Evolutionary conservation across 176 grass and related monocot species (phyloP), one percentile per base, ranked within the genome.

Genomic region (Aegilops tauschii): DNA sequence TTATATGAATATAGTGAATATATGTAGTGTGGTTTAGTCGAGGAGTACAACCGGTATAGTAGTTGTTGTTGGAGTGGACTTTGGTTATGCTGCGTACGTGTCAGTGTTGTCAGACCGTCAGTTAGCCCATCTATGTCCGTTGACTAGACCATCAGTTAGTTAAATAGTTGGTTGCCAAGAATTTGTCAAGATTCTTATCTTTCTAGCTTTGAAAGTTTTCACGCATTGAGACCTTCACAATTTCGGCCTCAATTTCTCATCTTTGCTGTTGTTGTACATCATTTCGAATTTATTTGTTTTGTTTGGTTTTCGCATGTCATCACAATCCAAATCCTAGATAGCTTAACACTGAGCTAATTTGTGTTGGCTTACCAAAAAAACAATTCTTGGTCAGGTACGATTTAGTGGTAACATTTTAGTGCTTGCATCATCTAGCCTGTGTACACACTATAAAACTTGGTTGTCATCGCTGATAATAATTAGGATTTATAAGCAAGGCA

Each of bases 51-150:
- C 42, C 5, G 18, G 80, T 59, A 58, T 45, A 65, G 66, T 23
- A 77, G 73, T 62, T 83, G 74, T 5, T 7, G 64, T 20, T 64
- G 73, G 37, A 64, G 23, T 31, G 37, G 64, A 56, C 23, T 61
- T 72, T n/a, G 40, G 25, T 81, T 85, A 13, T 73, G 76, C 34
- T 50, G 25, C 32, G 47, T 50, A 0, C 18, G 62, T 64, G 65
- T 52, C 17, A 74, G 67, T 17, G 47, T 4, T 14, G 47, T 11
- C 8, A 5, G 10, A 11, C 11, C 39, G 56, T 82, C 36, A 62
- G 73, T 79, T 86, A 9, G 23, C 21, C 73, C 65, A 73, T 87
- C 80, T 73, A 72, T 70, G 65, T 90, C 40, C 5, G 66, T 56
- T 74, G 18, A 58, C 29, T 34, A 1, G 42, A 65, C 73, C 3